A percentile compares a stretch with the other conserved stretches of the same genome.
Evolutionary conservation across 2,329 filamentous ascomycete species (phyloP).

Genomic region (Diplodia scrobiculata): DNA sequence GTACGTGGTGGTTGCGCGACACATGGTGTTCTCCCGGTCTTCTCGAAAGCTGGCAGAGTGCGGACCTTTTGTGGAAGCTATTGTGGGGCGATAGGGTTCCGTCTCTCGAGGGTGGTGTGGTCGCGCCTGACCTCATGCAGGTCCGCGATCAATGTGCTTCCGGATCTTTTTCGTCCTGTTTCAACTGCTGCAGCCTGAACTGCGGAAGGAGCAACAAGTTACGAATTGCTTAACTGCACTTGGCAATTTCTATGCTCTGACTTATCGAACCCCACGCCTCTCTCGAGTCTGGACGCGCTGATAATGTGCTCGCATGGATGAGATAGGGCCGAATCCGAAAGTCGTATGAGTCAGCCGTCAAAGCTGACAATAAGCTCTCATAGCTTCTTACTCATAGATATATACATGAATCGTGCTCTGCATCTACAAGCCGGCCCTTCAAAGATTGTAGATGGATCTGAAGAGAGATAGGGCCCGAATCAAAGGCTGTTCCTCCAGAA

Average conservation of each 20-base stretch:
- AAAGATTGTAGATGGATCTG: no score
- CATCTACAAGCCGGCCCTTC: neutral
- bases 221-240: conserved; percentile 1
- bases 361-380: neutral
- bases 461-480: no score
- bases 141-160: conserved; percentile 14
- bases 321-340: conserved; percentile 12
- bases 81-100: conserved; percentile 17
- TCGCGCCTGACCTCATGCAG: conserved; percentile 21
- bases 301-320: neutral
- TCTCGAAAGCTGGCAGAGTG: neutral
- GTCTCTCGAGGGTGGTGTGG: conserved; percentile 25
- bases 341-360: conserved; percentile 5
- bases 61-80: conserved; percentile 19
- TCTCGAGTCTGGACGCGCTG: neutral
- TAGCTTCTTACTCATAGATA: neutral
- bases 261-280: conserved; percentile 7
- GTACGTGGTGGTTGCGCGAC: conserved; percentile 18
- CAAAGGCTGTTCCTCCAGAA: neutral
- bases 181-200: neutral
- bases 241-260: neutral
- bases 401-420: neutral
- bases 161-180: conserved; percentile 19
- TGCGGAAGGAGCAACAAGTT: neutral
- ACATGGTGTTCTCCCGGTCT: neutral